These are phyloP conservation scores for Lentinula lateritia DNA, from an alignment of 768 basidiomycete genomes.

Conservation along the genomic window DNA sequence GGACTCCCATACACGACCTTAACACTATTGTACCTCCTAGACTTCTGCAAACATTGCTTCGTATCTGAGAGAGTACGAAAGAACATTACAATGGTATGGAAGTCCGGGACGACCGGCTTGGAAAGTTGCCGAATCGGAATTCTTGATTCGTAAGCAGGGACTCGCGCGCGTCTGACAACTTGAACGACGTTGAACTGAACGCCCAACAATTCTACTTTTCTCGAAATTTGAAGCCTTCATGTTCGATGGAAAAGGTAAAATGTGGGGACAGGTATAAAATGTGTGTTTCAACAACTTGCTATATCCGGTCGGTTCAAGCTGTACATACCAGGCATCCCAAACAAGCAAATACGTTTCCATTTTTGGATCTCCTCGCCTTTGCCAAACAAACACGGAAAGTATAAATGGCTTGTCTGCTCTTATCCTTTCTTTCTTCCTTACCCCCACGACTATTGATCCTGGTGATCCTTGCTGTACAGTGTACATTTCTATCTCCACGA, in stretches of 20 bases:
- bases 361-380: neutral
- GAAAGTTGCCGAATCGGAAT: neutral
- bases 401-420: neutral
- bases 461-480: conserved; percentile 9
- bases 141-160: neutral
- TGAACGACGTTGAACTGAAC: no score
- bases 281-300: no score
- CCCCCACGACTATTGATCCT: conserved; percentile 8
- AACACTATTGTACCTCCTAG: neutral
- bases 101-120: neutral
- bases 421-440: conserved; percentile 4
- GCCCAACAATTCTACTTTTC: no score
- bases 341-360: neutral
- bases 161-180: no score
- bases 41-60: neutral
- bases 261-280: no score
- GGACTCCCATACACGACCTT: neutral
- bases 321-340: neutral
- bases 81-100: neutral
- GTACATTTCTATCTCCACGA: conserved; percentile 8
- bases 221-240: no score
- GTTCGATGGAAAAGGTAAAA: no score
- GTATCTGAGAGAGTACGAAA: neutral
- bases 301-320: neutral
- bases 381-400: neutral